Evolutionary conservation across 2,329 filamentous ascomycete genomes (phyloP).

Genomic region (Pseudogymnoascus sp.): DNA sequence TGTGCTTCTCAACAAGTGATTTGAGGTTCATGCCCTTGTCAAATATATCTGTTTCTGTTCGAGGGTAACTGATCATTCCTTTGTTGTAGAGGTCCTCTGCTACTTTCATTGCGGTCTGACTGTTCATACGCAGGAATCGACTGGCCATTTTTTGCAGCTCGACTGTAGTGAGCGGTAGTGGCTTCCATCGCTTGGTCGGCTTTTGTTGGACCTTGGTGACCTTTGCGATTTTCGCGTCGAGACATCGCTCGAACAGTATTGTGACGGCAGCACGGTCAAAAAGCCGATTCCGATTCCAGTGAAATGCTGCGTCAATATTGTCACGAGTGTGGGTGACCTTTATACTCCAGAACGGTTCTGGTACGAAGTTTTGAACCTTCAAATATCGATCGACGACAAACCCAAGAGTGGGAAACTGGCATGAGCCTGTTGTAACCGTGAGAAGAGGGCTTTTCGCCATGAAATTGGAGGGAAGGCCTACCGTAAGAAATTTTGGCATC

Average conservation of each 20-base stretch:
- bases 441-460: not conserved
- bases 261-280: constrained; percentile 81
- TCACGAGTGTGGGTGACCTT: constrained; percentile 75
- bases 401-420: constrained; percentile 92
- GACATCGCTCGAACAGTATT: constrained; percentile 79
- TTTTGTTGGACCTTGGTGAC: constrained; percentile 85
- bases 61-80: constrained; percentile 94
- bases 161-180: constrained; percentile 87
- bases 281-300: constrained; percentile 73
- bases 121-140: constrained; percentile 80
- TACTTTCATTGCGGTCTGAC: constrained; percentile 80
- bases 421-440: constrained; percentile 54
- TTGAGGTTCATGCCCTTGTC: constrained; percentile 82
- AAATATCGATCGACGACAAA: constrained; percentile 97
- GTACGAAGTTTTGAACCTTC: constrained; percentile 85
- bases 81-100: constrained; percentile 87
- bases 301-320: constrained; percentile 72
- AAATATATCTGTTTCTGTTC: constrained; percentile 95
- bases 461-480: not conserved
- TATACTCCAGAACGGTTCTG: constrained; percentile 90
- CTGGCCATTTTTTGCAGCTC: constrained; percentile 95
- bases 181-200: constrained; percentile 89
- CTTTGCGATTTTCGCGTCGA: constrained; percentile 67
- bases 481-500: constrained; percentile 42
- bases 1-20: constrained; percentile 76